phyloP scores from a whole-genome alignment of 2,329 filamentous ascomycete species.

The Colletotrichum sp. region DNA sequence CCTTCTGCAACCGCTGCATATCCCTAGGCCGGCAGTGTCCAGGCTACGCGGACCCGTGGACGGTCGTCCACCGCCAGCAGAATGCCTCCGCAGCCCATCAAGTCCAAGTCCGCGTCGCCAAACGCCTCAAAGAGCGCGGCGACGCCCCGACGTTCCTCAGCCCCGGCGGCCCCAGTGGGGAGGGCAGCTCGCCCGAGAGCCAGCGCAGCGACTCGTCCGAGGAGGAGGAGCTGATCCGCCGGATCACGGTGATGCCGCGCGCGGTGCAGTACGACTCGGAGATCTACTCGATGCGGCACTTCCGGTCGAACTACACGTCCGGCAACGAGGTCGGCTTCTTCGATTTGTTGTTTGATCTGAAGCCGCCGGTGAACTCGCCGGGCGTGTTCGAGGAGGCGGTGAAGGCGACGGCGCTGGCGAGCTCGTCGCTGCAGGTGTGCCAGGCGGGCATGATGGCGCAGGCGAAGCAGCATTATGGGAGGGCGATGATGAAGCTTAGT shows the following conservation, averaged over 20 bases:
- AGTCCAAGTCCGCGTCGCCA: conserved; percentile 2
- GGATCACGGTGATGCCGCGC: background rate
- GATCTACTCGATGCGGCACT: background rate
- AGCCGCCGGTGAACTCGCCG: conserved; percentile 22
- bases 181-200: background rate
- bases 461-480: background rate
- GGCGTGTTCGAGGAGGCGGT: conserved; percentile 3
- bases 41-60: conserved; percentile 43
- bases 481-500: background rate
- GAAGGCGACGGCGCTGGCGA: conserved; percentile 17
- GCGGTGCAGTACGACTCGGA: background rate
- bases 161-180: background rate
- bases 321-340: background rate
- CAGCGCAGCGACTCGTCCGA: background rate
- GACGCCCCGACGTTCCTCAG: background rate
- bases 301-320: background rate
- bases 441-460: conserved; percentile 6
- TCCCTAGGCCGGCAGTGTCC: conserved; percentile 45
- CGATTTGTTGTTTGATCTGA: background rate
- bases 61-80: conserved; percentile 32
- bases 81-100: background rate
- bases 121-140: conserved; percentile 2
- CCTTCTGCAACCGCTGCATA: conserved; percentile 41
- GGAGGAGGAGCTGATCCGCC: background rate
- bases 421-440: background rate